Percentiles rank a stretch among this genome's conserved stretches.
These are phyloP conservation scores for Ganoderma boninense DNA, from an alignment of 1,284 basidiomycete genomes.

Conservation along the genomic window DNA sequence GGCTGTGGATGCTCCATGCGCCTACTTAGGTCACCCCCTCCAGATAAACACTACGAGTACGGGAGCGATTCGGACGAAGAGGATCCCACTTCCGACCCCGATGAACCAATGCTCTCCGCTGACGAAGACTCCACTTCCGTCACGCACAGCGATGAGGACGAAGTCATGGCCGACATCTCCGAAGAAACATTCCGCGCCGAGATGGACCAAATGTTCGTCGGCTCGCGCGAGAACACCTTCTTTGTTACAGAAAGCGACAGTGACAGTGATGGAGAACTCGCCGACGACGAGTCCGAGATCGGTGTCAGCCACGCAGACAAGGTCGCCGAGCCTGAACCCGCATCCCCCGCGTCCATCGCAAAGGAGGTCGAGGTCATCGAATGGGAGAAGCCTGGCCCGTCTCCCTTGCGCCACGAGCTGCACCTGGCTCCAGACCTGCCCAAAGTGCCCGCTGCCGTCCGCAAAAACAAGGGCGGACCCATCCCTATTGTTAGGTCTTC, in stretches of 20 bases:
- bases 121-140: background rate
- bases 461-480: background rate
- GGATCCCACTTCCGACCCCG: background rate
- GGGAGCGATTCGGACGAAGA: slow-evolving; percentile 7
- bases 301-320: background rate
- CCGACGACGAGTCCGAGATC: slow-evolving; percentile 2
- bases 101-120: background rate
- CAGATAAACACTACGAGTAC: background rate
- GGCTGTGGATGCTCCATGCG: background rate
- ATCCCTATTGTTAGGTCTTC: background rate
- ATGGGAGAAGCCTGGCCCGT: slow-evolving; percentile 5
- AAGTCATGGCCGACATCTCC: background rate
- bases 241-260: background rate
- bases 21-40: background rate
- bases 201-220: background rate
- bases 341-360: too few species aligned
- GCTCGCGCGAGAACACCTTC: background rate
- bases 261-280: background rate
- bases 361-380: background rate
- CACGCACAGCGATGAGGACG: background rate
- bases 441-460: background rate
- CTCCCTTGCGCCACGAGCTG: background rate
- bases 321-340: too few species aligned
- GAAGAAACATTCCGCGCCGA: slow-evolving; percentile 8
- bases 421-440: background rate